Percentiles rank a stretch among this genome's conserved stretches.
These are phyloP conservation scores for Myriangium duriaei DNA, from an alignment of 2,329 filamentous ascomycete species.

Conservation along the genomic window DNA sequence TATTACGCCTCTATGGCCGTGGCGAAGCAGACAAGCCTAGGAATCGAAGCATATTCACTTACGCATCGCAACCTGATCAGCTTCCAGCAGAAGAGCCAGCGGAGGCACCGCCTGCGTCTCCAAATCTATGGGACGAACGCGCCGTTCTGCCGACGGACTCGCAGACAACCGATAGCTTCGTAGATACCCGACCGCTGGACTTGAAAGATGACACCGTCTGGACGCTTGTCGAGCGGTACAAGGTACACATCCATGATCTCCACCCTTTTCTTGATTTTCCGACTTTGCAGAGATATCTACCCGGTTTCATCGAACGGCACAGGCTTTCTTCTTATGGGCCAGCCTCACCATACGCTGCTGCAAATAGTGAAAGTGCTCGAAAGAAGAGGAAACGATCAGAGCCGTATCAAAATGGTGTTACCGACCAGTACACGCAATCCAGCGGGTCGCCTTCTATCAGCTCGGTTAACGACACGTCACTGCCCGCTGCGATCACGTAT, in stretches of 20 bases:
- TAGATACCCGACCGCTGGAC: constrained; percentile 30
- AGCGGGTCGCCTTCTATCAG: constrained; percentile 15
- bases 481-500: constrained; percentile 70
- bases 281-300: constrained; percentile 40
- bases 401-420: constrained; percentile 9
- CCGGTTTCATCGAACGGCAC: constrained; percentile 38
- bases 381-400: constrained; percentile 13
- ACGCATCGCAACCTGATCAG: background rate
- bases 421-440: constrained; percentile 13
- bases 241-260: constrained; percentile 48
- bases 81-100: constrained; percentile 25
- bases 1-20: constrained; percentile 24
- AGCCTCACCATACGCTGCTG: constrained; percentile 9
- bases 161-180: constrained; percentile 18
- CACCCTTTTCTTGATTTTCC: constrained; percentile 50
- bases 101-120: constrained; percentile 12
- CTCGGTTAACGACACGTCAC: constrained; percentile 43
- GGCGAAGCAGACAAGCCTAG: constrained; percentile 28
- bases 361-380: constrained; percentile 7
- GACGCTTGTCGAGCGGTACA: constrained; percentile 42
- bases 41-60: constrained; percentile 20
- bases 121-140: constrained; percentile 4
- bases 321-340: constrained; percentile 25
- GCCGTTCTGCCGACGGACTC: constrained; percentile 6
- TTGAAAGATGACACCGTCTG: constrained; percentile 40